phyloP scores from a whole-genome alignment of 306 rosid genomes.

The Mimosa pudica region DNA sequence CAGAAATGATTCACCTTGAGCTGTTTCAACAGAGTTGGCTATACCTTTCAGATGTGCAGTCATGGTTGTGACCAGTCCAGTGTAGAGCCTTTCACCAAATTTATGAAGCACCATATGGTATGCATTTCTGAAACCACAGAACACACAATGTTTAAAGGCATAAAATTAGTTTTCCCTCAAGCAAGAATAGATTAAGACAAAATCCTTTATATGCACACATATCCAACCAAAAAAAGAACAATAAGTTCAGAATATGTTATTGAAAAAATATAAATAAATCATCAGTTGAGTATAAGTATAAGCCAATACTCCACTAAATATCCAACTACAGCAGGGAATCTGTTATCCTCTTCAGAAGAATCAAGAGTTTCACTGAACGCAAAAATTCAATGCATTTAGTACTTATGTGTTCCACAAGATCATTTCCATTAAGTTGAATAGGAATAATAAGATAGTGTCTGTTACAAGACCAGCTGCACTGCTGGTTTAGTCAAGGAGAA shows the following conservation, averaged over 20 bases:
- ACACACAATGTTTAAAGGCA: conserved; percentile 30
- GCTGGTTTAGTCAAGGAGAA: too few species aligned
- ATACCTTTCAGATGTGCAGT: conserved; percentile 78
- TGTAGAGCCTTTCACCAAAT: conserved; percentile 86
- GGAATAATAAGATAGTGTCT: too few species aligned
- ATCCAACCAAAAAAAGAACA: conserved; percentile 6
- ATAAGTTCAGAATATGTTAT: not conserved
- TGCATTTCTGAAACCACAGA: conserved; percentile 70
- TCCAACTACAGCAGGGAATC: too few species aligned
- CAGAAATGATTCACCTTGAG: conserved; percentile 85
- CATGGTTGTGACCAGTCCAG: conserved; percentile 80
- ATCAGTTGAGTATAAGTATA: not conserved
- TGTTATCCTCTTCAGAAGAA: not conserved
- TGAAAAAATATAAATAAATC: not conserved
- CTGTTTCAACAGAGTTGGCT: conserved; percentile 78
- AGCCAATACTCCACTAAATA: not conserved
- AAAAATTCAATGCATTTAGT: not conserved
- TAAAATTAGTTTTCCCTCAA: not conserved
- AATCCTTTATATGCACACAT: not conserved
- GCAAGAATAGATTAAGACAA: conserved; percentile 2
- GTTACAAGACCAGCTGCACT: too few species aligned
- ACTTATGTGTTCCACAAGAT: not conserved
- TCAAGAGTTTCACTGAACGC: not conserved
- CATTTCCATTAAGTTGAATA: not conserved
- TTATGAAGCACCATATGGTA: conserved; percentile 99